Base-by-base conservation (phyloP, 805 yeast genomes). In the Saccharomycopsis javanensis region DNA sequence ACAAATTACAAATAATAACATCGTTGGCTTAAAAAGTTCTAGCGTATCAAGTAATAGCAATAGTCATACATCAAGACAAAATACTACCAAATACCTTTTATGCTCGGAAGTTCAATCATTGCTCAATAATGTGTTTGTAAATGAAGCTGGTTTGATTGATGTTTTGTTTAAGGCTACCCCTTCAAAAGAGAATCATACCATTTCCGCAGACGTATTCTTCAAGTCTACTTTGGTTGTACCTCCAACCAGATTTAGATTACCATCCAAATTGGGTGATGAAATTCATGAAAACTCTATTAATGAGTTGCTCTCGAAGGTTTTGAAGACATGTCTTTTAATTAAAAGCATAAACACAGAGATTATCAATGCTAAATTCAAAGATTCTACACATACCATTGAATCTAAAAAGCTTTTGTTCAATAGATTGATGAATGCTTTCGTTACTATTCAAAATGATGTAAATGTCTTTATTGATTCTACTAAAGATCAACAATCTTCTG, bases 231-330 rank as follows among this genome's bases (percentile, higher is more conserved):
- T 94, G 58, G 85, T 90, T 45, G 98, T 95, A 42, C 99, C 99
- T 37, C 91, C 99, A 54, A 95, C 98, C 1, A 79, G 98, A 70
- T 94, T 94, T 77, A 81, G 99, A 70, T 78, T 91, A 64, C 99
- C 99, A n/a, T 85, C 96, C 15, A 91, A 91, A 71, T 76, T 94
- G 59, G 99, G 99, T 57, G 99, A 94, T 57, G 97, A 89, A 69
- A 80, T 92, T 60, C 98, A 94, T 70, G 97, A 94, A 72, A 91
- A 89, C 70, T 75, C 94, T 52, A 96, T 90, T 73, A 95, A 94
- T 71, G 96, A 91, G 72, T 76, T 91, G 57, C 75, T 94, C 52
- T 79, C 94, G 25, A 86, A 83, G 65, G 79, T 95, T 55, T 75
- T 94, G 66, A 86, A 84, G 58, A 87, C 97, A 1, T 78, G 92